Conservation (phyloP, 495 filamentous ascomycete species). For the Aspergillus heteromorphus region DNA sequence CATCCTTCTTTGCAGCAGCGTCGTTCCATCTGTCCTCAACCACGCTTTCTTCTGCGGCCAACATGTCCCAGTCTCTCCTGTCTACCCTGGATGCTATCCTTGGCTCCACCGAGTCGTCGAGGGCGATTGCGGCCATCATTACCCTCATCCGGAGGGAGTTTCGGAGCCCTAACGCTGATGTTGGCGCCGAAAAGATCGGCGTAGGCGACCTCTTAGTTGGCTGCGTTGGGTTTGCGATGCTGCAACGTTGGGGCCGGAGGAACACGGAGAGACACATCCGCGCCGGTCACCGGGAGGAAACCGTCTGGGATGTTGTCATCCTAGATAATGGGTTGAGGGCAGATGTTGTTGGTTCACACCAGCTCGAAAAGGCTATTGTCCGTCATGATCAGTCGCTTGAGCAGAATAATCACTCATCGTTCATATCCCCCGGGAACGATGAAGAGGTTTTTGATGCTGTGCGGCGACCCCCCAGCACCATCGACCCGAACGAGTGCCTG, state of each 20-base stretch:
- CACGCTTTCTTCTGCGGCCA: constrained; percentile 53
- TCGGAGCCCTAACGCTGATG: constrained; percentile 53
- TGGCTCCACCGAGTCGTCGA: constrained; percentile 71
- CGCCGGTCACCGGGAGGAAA: constrained; percentile 51
- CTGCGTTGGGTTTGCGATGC: constrained; percentile 62
- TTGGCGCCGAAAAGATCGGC: constrained; percentile 56
- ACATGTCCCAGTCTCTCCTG: constrained; percentile 60
- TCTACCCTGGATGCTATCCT: constrained; percentile 68
- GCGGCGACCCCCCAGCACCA: constrained; percentile 31
- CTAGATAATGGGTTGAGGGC: constrained; percentile 56
- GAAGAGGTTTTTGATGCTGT: constrained; percentile 45
- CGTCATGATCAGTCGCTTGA: constrained; percentile 13
- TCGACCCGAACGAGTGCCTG: constrained; percentile 15
- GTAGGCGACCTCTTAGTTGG: constrained; percentile 63
- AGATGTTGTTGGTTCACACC: constrained; percentile 49
- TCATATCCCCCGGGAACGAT: constrained; percentile 34
- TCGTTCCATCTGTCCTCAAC: constrained; percentile 67
- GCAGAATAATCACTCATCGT: constrained; percentile 26
- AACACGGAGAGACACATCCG: constrained; percentile 52
- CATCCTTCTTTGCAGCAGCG: constrained; percentile 62
- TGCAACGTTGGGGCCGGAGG: constrained; percentile 63
- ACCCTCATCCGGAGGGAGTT: constrained; percentile 69
- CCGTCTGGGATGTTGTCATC: constrained; percentile 77
- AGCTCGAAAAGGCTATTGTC: constrained; percentile 21
- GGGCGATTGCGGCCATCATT: constrained; percentile 75